Percentiles rank a stretch among this genome's conserved stretches.
phyloP scores from a whole-genome alignment of 2,329 filamentous ascomycete species.

The Balansia obtecta region DNA sequence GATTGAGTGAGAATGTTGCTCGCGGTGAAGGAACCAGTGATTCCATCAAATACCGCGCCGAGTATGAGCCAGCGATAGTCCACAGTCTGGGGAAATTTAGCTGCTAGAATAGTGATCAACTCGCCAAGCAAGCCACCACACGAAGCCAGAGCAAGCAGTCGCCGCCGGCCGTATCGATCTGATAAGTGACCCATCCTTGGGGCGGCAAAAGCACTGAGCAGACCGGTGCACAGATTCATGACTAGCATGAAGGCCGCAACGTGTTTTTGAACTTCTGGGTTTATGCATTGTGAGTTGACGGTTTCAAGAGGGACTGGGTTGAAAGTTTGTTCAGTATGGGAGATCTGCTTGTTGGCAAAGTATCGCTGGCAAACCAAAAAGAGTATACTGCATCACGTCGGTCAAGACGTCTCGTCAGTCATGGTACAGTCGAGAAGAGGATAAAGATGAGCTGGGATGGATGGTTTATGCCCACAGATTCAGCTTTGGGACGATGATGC shows the following conservation, averaged over 20 bases:
- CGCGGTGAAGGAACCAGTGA: conserved; percentile 80
- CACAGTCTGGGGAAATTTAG: conserved; percentile 58
- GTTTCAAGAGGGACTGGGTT: conserved; percentile 48
- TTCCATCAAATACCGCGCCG: conserved; percentile 66
- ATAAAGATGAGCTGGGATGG: background rate
- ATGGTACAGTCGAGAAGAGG: too few relatives aligned
- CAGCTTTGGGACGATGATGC: conserved; percentile 72
- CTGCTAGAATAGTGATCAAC: conserved; percentile 65
- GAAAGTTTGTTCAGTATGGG: conserved; percentile 36
- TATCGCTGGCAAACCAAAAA: conserved; percentile 75
- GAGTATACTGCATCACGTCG: conserved; percentile 43
- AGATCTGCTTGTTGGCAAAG: conserved; percentile 51
- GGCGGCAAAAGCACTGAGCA: conserved; percentile 67
- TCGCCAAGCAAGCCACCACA: conserved; percentile 65
- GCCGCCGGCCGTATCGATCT: conserved; percentile 72
- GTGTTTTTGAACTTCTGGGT: conserved; percentile 62
- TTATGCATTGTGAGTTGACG: conserved; percentile 69
- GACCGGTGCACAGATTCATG: conserved; percentile 60
- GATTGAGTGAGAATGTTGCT: conserved; percentile 67
- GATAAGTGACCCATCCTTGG: conserved; percentile 78
- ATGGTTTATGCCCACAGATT: conserved; percentile 47
- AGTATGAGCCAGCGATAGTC: conserved; percentile 70
- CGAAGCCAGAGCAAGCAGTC: conserved; percentile 60
- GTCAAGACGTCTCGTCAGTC: background rate
- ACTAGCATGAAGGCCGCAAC: conserved; percentile 71